These are phyloP conservation scores for Pilobolus umbonatus DNA, from an alignment of 192 early-diverging fungal species.

Conservation along the genomic window DNA sequence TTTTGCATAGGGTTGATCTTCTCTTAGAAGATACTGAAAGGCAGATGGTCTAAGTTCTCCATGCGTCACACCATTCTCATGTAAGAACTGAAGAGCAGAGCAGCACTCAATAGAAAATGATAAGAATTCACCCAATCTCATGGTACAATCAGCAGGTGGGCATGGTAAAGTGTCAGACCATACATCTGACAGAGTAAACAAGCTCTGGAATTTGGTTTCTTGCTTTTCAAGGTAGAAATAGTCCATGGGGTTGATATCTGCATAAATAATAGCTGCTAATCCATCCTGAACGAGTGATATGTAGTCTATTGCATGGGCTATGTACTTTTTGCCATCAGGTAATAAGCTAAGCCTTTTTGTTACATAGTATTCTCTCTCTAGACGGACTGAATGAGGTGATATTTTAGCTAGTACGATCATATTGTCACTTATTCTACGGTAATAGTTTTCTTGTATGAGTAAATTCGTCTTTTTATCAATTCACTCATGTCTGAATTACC, in stretches of 20 bases:
- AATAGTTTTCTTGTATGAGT: not conserved
- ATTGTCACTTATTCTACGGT: slow-evolving; percentile 10
- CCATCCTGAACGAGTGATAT: slow-evolving; percentile 18
- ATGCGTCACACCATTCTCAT: slow-evolving; percentile 19
- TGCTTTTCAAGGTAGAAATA: not conserved
- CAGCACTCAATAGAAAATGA: slow-evolving; percentile 14
- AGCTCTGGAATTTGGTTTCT: not conserved
- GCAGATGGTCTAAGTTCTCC: slow-evolving; percentile 12
- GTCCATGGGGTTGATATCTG: slow-evolving; percentile 4
- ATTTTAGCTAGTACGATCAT: slow-evolving; percentile 10
- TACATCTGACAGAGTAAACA: not conserved
- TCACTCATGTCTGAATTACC: not conserved
- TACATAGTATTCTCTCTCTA: slow-evolving; percentile 21
- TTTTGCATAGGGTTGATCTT: not conserved
- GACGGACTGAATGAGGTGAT: slow-evolving; percentile 18
- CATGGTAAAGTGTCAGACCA: not conserved
- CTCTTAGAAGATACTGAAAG: slow-evolving; percentile 1
- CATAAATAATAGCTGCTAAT: slow-evolving; percentile 15
- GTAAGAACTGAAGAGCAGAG: slow-evolving; percentile 14
- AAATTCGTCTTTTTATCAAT: not conserved
- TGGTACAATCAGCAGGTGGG: not conserved
- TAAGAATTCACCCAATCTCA: not conserved
- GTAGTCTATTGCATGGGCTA: slow-evolving; percentile 15
- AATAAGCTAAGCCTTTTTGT: slow-evolving; percentile 7
- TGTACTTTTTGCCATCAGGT: slow-evolving; percentile 5